A percentile compares a stretch with the other conserved stretches of the same genome.
Conservation (phyloP, 1,284 basidiomycete genomes). For the Rhodotorula sp. region DNA sequence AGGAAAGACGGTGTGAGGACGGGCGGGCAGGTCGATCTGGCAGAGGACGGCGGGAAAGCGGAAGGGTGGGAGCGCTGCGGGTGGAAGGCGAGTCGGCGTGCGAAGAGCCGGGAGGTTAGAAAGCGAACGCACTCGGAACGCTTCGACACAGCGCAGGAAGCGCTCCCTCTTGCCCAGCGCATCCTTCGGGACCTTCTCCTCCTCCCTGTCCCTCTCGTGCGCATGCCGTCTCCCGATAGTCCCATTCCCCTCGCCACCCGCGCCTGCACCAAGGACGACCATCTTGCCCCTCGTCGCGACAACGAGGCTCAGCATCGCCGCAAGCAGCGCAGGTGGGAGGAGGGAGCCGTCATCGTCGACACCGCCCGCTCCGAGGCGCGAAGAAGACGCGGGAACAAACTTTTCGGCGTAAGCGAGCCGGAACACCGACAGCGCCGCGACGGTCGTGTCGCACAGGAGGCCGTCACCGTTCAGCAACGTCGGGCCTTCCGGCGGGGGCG, state of each 20-base stretch:
- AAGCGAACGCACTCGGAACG: not conserved
- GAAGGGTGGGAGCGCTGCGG: not conserved
- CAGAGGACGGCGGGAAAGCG: not conserved
- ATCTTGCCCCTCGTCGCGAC: slow-evolving; percentile 7
- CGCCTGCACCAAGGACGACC: not conserved
- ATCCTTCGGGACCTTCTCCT: not conserved
- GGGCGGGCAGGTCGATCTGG: not conserved
- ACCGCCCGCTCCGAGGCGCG: not conserved
- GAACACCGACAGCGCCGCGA: slow-evolving; percentile 11
- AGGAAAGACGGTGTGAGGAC: not conserved
- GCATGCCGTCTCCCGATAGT: not conserved
- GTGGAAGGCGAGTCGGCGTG: not conserved
- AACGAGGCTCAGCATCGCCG: not conserved
- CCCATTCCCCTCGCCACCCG: not conserved
- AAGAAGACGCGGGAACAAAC: not conserved
- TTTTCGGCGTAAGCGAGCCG: slow-evolving; percentile 8
- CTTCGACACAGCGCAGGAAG: not conserved
- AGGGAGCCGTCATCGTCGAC: not conserved
- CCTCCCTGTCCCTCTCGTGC: not conserved
- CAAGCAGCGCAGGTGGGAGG: slow-evolving; percentile 1
- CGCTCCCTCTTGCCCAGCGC: not conserved
- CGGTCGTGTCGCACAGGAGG: slow-evolving; percentile 21
- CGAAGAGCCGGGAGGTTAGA: too few relatives aligned
- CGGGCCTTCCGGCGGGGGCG: not conserved
- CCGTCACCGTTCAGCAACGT: slow-evolving; percentile 14